phyloP scores from a whole-genome alignment of 805 yeast genomes.

The Saccharomycopsis babjevae region DNA sequence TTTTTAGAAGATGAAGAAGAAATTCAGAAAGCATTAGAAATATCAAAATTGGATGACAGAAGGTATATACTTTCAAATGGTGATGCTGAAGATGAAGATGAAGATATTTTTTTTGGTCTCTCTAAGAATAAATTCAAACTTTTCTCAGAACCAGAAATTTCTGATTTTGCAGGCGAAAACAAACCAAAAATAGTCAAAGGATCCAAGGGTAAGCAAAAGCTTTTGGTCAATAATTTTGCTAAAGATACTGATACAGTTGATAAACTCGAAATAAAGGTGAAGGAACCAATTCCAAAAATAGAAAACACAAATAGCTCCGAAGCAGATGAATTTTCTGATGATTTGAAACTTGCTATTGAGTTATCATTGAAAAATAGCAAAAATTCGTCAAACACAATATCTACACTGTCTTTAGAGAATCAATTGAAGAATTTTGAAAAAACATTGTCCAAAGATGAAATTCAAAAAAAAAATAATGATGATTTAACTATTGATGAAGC shows the following conservation, averaged over 20 bases:
- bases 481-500: not conserved
- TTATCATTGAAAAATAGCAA: not conserved
- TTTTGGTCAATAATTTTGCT: not conserved
- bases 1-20: slow-evolving; percentile 6
- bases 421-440: not conserved
- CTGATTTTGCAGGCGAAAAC: not conserved
- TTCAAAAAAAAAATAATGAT: not conserved
- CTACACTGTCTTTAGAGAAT: not conserved
- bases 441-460: not conserved
- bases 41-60: slow-evolving; percentile 7
- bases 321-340: not conserved
- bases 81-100: not conserved
- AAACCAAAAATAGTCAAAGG: not conserved
- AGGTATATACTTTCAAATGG: not conserved
- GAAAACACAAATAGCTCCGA: not conserved
- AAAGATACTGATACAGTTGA: not conserved
- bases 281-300: not conserved
- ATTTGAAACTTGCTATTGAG: slow-evolving; percentile 1
- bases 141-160: not conserved
- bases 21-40: slow-evolving; percentile 7
- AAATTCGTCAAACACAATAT: not conserved
- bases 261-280: not conserved
- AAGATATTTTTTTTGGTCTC: not conserved
- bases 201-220: not conserved
- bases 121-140: not conserved